Conservation (phyloP, 2,329 filamentous ascomycete species). For the Pseudopithomyces maydicus region DNA sequence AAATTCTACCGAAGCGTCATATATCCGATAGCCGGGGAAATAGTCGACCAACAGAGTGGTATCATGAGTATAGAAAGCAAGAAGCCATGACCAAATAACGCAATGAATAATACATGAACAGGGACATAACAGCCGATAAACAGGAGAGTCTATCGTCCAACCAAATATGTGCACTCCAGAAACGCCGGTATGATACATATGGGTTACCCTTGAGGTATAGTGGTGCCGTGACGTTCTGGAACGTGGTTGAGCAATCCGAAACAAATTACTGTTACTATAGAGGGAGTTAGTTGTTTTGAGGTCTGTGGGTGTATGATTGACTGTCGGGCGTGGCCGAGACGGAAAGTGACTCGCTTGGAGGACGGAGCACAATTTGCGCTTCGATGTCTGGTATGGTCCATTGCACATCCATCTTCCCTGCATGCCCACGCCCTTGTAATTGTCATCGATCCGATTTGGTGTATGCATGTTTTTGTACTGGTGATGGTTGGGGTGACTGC, state of each 20-base stretch:
- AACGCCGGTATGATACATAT: slow-evolving; percentile 23
- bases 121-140: slow-evolving; percentile 9
- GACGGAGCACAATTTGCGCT: slow-evolving; percentile 39
- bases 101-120: slow-evolving; percentile 11
- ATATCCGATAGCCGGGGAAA: background rate
- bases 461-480: slow-evolving; percentile 33
- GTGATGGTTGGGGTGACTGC: slow-evolving; percentile 34
- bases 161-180: slow-evolving; percentile 12
- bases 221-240: background rate
- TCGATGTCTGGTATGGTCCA: slow-evolving; percentile 41
- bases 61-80: slow-evolving; percentile 17
- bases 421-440: slow-evolving; percentile 36
- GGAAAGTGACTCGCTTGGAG: slow-evolving; percentile 32
- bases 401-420: slow-evolving; percentile 43
- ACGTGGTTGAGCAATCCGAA: background rate
- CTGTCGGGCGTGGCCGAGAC: slow-evolving; percentile 24
- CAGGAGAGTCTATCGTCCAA: slow-evolving; percentile 14
- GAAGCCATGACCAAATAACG: slow-evolving; percentile 1
- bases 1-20: slow-evolving; percentile 5
- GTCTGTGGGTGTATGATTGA: background rate
- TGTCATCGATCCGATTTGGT: slow-evolving; percentile 36
- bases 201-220: background rate
- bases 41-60: slow-evolving; percentile 23
- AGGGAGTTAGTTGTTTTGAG: background rate
- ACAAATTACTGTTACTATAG: background rate